A percentile compares a stretch with the other conserved stretches of the same genome.
Evolutionary conservation across 768 basidiomycete species (phyloP).

Genomic region (Collybia nuda): DNA sequence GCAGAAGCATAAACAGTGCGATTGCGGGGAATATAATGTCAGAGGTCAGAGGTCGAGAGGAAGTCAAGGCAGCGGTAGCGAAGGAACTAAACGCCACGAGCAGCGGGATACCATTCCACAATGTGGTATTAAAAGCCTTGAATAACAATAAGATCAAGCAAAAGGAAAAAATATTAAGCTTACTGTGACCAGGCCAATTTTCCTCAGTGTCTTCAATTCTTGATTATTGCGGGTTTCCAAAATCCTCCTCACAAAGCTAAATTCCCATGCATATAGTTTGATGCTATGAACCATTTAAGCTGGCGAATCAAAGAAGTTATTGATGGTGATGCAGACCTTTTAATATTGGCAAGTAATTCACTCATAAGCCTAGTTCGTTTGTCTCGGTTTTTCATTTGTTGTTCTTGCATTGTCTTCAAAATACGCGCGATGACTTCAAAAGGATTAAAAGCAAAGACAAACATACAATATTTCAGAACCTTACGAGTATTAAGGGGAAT

Average conservation of each 20-base stretch:
- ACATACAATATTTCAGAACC: constrained; percentile 7
- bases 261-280: constrained; percentile 94
- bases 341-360: constrained; percentile 91
- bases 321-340: constrained; percentile 45
- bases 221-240: constrained; percentile 78
- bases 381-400: constrained; percentile 94
- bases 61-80: constrained; percentile 63
- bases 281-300: constrained; percentile 47
- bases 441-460: background rate
- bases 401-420: constrained; percentile 74
- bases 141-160: background rate
- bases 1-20: constrained; percentile 82
- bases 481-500: constrained; percentile 69
- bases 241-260: constrained; percentile 80
- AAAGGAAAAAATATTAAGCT: constrained; percentile 15
- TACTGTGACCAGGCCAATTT: constrained; percentile 77
- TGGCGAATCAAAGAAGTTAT: background rate
- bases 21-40: constrained; percentile 97
- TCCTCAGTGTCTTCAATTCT: constrained; percentile 79
- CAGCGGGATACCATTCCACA: constrained; percentile 72
- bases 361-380: constrained; percentile 85
- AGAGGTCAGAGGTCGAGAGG: constrained; percentile 71
- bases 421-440: constrained; percentile 59
- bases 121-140: constrained; percentile 56
- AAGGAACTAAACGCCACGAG: constrained; percentile 85